phyloP scores from a whole-genome alignment of 2,329 filamentous ascomycete genomes.

The Drechslerella dactyloides region DNA sequence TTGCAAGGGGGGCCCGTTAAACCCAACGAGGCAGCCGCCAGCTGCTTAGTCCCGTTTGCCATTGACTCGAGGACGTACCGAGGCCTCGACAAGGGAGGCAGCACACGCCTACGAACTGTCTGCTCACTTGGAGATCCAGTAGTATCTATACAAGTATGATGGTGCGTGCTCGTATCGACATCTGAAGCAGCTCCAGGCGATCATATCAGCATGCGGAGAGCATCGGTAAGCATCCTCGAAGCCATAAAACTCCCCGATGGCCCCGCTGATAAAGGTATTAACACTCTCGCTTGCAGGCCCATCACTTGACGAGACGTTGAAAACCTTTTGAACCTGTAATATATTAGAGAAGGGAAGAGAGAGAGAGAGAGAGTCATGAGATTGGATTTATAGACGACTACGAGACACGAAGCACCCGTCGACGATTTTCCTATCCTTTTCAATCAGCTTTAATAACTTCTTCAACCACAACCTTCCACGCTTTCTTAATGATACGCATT shows the following conservation, averaged over 20 bases:
- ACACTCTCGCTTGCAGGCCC: background rate
- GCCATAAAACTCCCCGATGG: background rate
- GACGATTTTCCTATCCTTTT: background rate
- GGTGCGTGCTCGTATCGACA: conserved; percentile 32
- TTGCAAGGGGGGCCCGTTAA: conserved; percentile 14
- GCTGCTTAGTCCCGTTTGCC: conserved; percentile 8
- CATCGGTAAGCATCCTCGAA: conserved; percentile 1
- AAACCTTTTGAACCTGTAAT: background rate
- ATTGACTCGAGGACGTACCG: conserved; percentile 17
- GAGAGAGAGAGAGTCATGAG: background rate
- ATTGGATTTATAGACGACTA: background rate
- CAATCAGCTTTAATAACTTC: background rate
- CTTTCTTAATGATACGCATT: background rate
- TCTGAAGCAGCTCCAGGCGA: conserved; percentile 22
- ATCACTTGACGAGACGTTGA: background rate
- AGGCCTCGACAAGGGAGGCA: conserved; percentile 19
- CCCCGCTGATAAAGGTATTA: background rate
- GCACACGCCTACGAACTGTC: conserved; percentile 14
- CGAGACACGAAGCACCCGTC: conserved; percentile 2
- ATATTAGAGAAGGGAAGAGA: background rate
- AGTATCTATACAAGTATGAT: background rate
- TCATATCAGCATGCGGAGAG: background rate
- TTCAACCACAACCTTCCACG: background rate
- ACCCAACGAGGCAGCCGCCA: conserved; percentile 39
- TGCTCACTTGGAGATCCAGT: too few relatives aligned